Evolutionary conservation across 306 rosid genomes (phyloP).

Genomic region (Vicia faba): DNA sequence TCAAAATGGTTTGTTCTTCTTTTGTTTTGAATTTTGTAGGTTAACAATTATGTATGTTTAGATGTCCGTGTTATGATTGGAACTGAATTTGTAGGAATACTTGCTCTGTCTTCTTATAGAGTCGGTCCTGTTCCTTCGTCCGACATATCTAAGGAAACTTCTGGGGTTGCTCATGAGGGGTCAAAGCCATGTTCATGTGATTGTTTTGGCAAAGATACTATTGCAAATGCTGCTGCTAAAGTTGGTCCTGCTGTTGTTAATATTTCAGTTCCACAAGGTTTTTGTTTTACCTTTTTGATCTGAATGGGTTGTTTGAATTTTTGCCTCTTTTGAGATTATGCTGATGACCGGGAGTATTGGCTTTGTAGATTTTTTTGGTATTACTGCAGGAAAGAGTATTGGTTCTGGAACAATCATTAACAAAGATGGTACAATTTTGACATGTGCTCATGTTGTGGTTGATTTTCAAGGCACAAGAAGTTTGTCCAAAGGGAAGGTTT

Average conservation of each 20-base stretch:
- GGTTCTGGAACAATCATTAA: slow-evolving; percentile 89
- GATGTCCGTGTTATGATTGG: background rate
- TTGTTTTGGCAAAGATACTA: slow-evolving; percentile 72
- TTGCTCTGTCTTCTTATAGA: slow-evolving; percentile 49
- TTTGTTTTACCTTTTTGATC: slow-evolving; percentile 7
- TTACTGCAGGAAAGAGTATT: slow-evolving; percentile 51
- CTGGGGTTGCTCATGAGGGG: slow-evolving; percentile 42
- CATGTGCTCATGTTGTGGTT: slow-evolving; percentile 85
- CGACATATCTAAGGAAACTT: slow-evolving; percentile 44
- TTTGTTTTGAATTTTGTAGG: background rate
- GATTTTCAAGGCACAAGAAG: slow-evolving; percentile 58
- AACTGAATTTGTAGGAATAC: slow-evolving; percentile 47
- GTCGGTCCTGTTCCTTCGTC: slow-evolving; percentile 47
- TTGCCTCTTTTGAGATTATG: background rate
- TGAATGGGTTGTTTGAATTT: background rate
- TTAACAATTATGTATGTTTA: background rate
- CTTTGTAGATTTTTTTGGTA: slow-evolving; percentile 55
- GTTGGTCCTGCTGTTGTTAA: slow-evolving; percentile 91
- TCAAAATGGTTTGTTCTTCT: slow-evolving; percentile 44
- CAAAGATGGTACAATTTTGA: slow-evolving; percentile 83
- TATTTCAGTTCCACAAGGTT: slow-evolving; percentile 68
- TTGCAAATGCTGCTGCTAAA: slow-evolving; percentile 85
- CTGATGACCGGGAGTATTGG: background rate
- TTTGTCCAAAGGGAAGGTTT: slow-evolving; percentile 73
- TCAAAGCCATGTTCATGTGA: slow-evolving; percentile 44